phyloP scores from a whole-genome alignment of 768 basidiomycete species.

The Boletus insuetus region DNA sequence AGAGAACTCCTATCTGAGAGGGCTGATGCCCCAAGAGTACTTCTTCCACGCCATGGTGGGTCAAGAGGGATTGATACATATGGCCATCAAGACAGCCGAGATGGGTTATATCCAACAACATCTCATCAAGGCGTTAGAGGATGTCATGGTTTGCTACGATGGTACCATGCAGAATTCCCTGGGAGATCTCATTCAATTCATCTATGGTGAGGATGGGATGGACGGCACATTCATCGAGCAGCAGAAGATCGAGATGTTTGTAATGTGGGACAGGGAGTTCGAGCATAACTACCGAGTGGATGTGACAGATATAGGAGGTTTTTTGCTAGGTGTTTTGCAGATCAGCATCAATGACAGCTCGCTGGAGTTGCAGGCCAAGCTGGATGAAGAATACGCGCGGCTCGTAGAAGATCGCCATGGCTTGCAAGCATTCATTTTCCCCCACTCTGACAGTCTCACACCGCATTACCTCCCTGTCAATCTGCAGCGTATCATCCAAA shows the following conservation, averaged over 20 bases:
- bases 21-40: constrained; percentile 96
- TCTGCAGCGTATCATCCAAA: constrained; percentile 95
- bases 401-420: constrained; percentile 71
- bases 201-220: constrained; percentile 99
- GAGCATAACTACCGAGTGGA: constrained; percentile 95
- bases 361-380: constrained; percentile 72
- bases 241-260: constrained; percentile 89
- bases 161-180: constrained; percentile 97
- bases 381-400: constrained; percentile 76
- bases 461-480: too few relatives aligned
- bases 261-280: constrained; percentile 77
- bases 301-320: constrained; percentile 81
- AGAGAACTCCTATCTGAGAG: constrained; percentile 96
- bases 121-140: constrained; percentile 98
- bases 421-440: constrained; percentile 84
- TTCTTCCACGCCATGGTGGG: constrained; percentile 99
- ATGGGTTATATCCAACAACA: too few relatives aligned
- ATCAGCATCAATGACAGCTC: constrained; percentile 86
- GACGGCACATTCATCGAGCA: constrained; percentile 97
- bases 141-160: constrained; percentile 96
- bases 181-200: constrained; percentile 93
- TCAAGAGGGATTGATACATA: constrained; percentile 98
- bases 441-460: constrained; percentile 60
- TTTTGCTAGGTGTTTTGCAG: constrained; percentile 76
- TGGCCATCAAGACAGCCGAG: too few relatives aligned